Evolutionary conservation across 192 early-diverging fungal species (phyloP), one percentile per base, ranked within the genome.

Genomic region (Kappamyces sp.): DNA sequence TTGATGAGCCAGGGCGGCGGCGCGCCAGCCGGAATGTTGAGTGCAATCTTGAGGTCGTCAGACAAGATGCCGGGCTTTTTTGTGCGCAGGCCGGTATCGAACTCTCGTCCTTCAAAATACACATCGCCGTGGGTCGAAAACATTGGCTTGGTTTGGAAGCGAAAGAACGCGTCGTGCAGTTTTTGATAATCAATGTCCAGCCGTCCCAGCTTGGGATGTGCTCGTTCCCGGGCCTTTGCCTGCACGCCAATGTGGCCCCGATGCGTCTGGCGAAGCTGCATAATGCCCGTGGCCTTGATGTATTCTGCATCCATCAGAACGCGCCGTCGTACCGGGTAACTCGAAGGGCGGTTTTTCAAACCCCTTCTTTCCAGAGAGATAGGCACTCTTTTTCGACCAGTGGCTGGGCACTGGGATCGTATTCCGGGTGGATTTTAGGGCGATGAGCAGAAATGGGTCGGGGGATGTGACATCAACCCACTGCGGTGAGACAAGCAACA

Each of bases 21-120:
- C 1, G 93, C 92, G 44, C 91, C 70, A 3, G 89, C 90, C 47
- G 93, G 92, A 65, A 97, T 93, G 46, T 83, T 88, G 9, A 99
- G 79, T 0, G 96, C 96, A 3, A 71, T 76, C 49, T 85, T 87
- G 9, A 99, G 71, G n/a, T 90, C 87, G 44, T 92, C 90, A 9
- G 87, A 89, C 9, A 99, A 66, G 15, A 79, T 68, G 4, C 96
- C 94, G 0, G 96, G 96, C 36, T 93, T 90, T 65, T 88, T 88
- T 51, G 87, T 74, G 62, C 91, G 90, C 34, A 92, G 73, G 40
- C 86, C 86, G 41, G 91, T 87, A 51, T 96, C 94, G 55, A 88
- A 91, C 61, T 99, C 96, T 64, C 92, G 94, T 5, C 96, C 94
- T 68, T 99, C 96, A 61, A 91, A 97, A 72, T 94, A 98, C 84